Percentiles rank a stretch among this genome's conserved stretches.
These are phyloP conservation scores for Zopfochytrium polystomum DNA, from an alignment of 371 early-diverging fungal genomes.

Conservation along the genomic window DNA sequence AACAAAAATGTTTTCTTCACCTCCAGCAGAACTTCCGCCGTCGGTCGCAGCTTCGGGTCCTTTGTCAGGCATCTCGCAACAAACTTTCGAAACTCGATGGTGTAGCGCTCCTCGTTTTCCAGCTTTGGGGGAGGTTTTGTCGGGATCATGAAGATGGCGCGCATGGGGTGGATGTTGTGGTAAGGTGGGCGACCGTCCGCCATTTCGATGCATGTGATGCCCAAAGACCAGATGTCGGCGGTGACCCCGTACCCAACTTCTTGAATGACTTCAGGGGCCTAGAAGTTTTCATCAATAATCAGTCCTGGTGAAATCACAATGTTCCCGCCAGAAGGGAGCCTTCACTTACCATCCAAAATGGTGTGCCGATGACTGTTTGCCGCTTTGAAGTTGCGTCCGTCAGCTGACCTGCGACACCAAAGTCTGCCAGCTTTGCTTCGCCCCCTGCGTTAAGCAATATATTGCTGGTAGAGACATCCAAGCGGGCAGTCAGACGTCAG, in stretches of 20 bases:
- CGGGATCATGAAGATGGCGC: slow-evolving; percentile 52
- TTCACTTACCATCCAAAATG: slow-evolving; percentile 52
- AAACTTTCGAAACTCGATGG: slow-evolving; percentile 48
- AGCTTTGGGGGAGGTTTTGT: slow-evolving; percentile 54
- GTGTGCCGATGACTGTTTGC: slow-evolving; percentile 61
- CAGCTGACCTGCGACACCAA: slow-evolving; percentile 62
- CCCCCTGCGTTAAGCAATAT: slow-evolving; percentile 70
- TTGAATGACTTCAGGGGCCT: slow-evolving; percentile 57
- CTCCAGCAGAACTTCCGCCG: slow-evolving; percentile 47
- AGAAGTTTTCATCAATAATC: background rate
- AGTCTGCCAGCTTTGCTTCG: slow-evolving; percentile 69
- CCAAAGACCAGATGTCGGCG: slow-evolving; percentile 65
- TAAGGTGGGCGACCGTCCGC: slow-evolving; percentile 58
- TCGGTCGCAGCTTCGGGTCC: slow-evolving; percentile 55
- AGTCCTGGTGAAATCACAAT: background rate
- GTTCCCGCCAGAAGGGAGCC: slow-evolving; percentile 7
- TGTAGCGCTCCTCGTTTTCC: slow-evolving; percentile 36
- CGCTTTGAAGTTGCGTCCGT: slow-evolving; percentile 57
- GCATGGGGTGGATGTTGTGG: slow-evolving; percentile 57
- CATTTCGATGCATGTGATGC: slow-evolving; percentile 60
- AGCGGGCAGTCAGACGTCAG: background rate
- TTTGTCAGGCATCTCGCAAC: slow-evolving; percentile 56
- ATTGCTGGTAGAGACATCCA: slow-evolving; percentile 43
- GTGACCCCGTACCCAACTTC: slow-evolving; percentile 53
- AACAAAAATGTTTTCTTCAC: slow-evolving; percentile 10